phyloP scores from a whole-genome alignment of 805 yeast species.

The Sungouiella thailandica region DNA sequence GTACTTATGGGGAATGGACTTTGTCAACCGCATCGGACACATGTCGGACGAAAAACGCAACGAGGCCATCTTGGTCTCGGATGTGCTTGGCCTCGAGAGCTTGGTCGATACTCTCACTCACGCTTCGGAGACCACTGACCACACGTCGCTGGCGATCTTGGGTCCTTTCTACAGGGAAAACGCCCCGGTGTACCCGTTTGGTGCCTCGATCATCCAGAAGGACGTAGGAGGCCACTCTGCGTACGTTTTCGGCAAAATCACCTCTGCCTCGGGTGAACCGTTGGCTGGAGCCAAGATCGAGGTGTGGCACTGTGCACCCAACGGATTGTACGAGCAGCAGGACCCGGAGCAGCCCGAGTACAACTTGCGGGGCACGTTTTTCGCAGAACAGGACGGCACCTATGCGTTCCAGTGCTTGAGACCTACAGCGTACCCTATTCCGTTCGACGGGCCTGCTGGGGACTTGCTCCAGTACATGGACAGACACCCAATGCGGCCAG shows the following conservation, averaged over 20 bases:
- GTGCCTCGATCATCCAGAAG: constrained; percentile 26
- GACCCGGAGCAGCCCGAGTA: constrained; percentile 32
- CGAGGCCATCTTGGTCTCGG: constrained; percentile 31
- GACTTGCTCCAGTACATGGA: constrained; percentile 23
- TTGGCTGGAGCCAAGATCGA: constrained; percentile 25
- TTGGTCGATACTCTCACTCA: constrained; percentile 29
- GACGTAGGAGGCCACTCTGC: constrained; percentile 30
- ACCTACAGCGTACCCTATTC: constrained; percentile 36
- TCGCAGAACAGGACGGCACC: constrained; percentile 13
- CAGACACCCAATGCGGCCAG: constrained; percentile 34
- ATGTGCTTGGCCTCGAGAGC: constrained; percentile 28
- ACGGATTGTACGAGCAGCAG: constrained; percentile 33
- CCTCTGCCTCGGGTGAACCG: constrained; percentile 24
- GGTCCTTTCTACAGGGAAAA: constrained; percentile 33
- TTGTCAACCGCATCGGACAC: constrained; percentile 28
- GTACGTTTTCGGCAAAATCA: constrained; percentile 21
- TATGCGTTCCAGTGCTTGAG: constrained; percentile 23
- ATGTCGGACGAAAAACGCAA: constrained; percentile 25
- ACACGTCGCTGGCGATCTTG: constrained; percentile 26
- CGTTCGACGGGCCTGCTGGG: constrained; percentile 38
- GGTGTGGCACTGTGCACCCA: constrained; percentile 34
- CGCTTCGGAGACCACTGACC: constrained; percentile 11
- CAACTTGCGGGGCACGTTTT: constrained; percentile 28
- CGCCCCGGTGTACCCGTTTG: constrained; percentile 23
- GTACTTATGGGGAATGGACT: constrained; percentile 28